Conservation (phyloP, 192 early-diverging fungal genomes). For the Cetraspora pellucida region DNA sequence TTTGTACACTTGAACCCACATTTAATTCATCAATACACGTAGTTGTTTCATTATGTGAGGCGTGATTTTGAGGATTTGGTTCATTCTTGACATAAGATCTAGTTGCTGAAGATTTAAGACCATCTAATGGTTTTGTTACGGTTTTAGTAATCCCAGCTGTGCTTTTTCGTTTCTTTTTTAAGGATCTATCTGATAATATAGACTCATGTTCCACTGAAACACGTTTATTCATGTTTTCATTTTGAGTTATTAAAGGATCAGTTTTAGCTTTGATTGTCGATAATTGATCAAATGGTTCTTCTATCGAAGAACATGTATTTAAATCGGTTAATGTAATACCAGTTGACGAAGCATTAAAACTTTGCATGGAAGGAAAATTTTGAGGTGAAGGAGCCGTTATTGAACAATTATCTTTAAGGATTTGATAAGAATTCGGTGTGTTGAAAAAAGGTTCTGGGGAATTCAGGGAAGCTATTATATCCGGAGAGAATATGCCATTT, state of each 20-base stretch:
- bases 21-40: not conserved
- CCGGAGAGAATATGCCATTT: not conserved
- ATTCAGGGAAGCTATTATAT: not conserved
- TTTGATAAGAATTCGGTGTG: not conserved
- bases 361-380: not conserved
- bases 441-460: not conserved
- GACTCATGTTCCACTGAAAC: not conserved
- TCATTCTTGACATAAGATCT: not conserved
- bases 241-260: not conserved
- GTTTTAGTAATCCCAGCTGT: not conserved
- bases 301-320: not conserved
- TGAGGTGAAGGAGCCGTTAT: not conserved
- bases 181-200: not conserved
- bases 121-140: not conserved
- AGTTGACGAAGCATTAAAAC: not conserved
- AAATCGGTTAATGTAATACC: not conserved
- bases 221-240: slow-evolving; percentile 13
- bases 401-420: not conserved
- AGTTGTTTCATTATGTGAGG: not conserved
- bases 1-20: not conserved
- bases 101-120: not conserved
- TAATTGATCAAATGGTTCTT: slow-evolving; percentile 20
- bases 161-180: slow-evolving; percentile 12
- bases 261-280: not conserved
- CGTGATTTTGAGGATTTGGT: not conserved